A percentile compares a stretch with the other conserved stretches of the same genome.
These are phyloP conservation scores for Acanthamoeba sp. DNA, from an alignment of 208 protist species.

Conservation along the genomic window DNA sequence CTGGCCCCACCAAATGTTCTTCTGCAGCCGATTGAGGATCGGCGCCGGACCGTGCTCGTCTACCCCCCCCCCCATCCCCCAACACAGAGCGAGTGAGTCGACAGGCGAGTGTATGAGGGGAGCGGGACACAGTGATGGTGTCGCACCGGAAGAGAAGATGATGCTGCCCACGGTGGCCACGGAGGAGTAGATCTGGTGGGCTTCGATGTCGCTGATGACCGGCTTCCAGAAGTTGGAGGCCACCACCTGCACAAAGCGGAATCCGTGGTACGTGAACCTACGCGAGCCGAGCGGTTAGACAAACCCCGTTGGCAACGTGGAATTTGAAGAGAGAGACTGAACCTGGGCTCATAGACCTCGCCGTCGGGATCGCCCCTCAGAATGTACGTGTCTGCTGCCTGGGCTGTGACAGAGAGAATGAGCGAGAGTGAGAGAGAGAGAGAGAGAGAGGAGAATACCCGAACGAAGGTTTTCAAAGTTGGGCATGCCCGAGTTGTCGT, in stretches of 20 bases:
- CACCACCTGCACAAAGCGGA: slow-evolving; percentile 79
- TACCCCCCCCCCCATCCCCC: too few relatives aligned
- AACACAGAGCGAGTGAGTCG: too few relatives aligned
- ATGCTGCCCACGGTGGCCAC: background rate
- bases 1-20: slow-evolving; percentile 76
- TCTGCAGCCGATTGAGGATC: slow-evolving; percentile 78
- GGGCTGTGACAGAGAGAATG: slow-evolving; percentile 73
- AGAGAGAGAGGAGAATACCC: background rate
- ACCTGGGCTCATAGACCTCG: slow-evolving; percentile 73
- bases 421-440: background rate
- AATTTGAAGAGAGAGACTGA: too few relatives aligned
- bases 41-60: background rate
- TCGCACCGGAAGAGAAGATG: slow-evolving; percentile 23
- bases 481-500: slow-evolving; percentile 72
- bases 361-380: slow-evolving; percentile 59
- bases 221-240: background rate
- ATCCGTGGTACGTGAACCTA: slow-evolving; percentile 83
- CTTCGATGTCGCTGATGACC: background rate
- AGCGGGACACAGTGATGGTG: background rate
- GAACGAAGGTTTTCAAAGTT: slow-evolving; percentile 68
- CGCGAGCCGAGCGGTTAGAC: too few relatives aligned
- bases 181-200: slow-evolving; percentile 38
- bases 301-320: too few relatives aligned
- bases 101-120: too few relatives aligned
- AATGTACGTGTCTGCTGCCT: slow-evolving; percentile 80